phyloP scores from a whole-genome alignment of 768 basidiomycete species.

The Agaricus subrufescens region DNA sequence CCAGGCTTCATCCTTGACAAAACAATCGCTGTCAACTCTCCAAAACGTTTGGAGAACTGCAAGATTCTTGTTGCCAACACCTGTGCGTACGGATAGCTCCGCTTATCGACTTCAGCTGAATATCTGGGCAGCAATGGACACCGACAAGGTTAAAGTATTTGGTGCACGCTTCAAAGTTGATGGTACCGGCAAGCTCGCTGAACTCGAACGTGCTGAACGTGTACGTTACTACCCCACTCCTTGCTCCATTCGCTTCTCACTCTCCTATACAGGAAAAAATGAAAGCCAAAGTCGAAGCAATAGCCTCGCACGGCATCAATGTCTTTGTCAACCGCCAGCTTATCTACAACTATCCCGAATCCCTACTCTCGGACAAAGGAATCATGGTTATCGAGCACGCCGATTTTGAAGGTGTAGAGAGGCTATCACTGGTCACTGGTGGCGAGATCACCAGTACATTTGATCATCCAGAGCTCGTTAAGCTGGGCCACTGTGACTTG shows the following conservation, averaged over 20 bases:
- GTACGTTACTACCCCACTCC: constrained; percentile 32
- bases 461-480: constrained; percentile 87
- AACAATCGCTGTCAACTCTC: constrained; percentile 88
- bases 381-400: constrained; percentile 98
- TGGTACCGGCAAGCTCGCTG: constrained; percentile 93
- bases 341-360: constrained; percentile 99
- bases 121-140: constrained; percentile 83
- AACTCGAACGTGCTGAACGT: constrained; percentile 93
- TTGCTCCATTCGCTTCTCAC: neutral
- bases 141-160: constrained; percentile 99
- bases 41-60: constrained; percentile 90
- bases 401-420: constrained; percentile 98
- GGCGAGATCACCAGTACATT: constrained; percentile 98
- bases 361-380: constrained; percentile 88
- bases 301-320: constrained; percentile 93
- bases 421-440: constrained; percentile 92
- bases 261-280: constrained; percentile 82
- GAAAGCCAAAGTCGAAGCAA: constrained; percentile 95
- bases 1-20: constrained; percentile 97
- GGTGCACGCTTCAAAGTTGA: constrained; percentile 96
- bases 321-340: constrained; percentile 97
- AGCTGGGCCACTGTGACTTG: constrained; percentile 87
- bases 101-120: neutral
- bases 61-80: constrained; percentile 98
- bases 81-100: constrained; percentile 48